phyloP scores from a whole-genome alignment of 2,329 filamentous ascomycete genomes.

The Fusarium bulbicola region DNA sequence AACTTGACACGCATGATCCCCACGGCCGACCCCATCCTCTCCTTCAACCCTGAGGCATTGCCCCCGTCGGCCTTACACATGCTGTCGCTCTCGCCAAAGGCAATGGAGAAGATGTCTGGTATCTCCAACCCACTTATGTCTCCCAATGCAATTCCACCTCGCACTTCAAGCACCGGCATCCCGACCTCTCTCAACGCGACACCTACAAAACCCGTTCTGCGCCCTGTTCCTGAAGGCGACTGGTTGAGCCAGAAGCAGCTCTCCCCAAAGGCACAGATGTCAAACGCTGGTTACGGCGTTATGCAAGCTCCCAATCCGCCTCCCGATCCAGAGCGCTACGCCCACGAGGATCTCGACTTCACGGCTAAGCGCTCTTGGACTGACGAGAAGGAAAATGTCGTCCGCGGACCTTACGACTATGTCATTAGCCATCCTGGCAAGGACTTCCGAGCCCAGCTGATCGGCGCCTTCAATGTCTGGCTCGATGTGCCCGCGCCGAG shows the following conservation, averaged over 20 bases:
- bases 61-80: slow-evolving; percentile 34
- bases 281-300: slow-evolving; percentile 34
- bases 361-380: slow-evolving; percentile 68
- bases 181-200: slow-evolving; percentile 44
- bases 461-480: slow-evolving; percentile 83
- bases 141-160: slow-evolving; percentile 75
- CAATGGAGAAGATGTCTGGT: slow-evolving; percentile 38
- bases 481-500: slow-evolving; percentile 76
- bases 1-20: slow-evolving; percentile 37
- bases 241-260: slow-evolving; percentile 61
- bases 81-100: slow-evolving; percentile 37
- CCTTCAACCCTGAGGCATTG: slow-evolving; percentile 25
- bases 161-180: slow-evolving; percentile 66
- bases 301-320: slow-evolving; percentile 51
- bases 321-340: slow-evolving; percentile 62
- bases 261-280: slow-evolving; percentile 15
- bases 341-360: slow-evolving; percentile 65
- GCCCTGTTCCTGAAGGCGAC: slow-evolving; percentile 67
- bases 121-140: slow-evolving; percentile 46
- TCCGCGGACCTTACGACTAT: slow-evolving; percentile 84
- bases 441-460: slow-evolving; percentile 82
- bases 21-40: slow-evolving; percentile 31
- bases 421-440: slow-evolving; percentile 82
- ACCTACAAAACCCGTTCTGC: slow-evolving; percentile 50
- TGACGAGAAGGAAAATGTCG: slow-evolving; percentile 77